These are phyloP conservation scores for Entamoeba invadens DNA, from an alignment of 208 protist genomes.

Conservation along the genomic window DNA sequence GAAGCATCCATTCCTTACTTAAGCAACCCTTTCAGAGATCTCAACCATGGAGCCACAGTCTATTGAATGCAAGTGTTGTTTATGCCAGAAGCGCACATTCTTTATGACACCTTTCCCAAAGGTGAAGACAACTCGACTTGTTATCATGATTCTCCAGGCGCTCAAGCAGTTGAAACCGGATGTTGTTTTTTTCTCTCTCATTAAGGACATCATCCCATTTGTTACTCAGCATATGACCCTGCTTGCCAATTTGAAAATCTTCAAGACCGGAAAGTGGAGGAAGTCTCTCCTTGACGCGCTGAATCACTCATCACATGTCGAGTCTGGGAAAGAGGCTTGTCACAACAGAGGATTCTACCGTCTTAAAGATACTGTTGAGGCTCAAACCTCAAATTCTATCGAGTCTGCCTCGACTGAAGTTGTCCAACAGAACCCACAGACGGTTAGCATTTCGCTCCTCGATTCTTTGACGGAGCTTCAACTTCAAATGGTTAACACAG, in stretches of 20 bases:
- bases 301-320: not conserved
- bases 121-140: not conserved
- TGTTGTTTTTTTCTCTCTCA: not conserved
- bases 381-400: too few species aligned
- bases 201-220: not conserved
- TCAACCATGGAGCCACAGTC: too few species aligned
- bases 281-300: not conserved
- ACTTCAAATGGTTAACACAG: too few species aligned
- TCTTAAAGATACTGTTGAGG: not conserved
- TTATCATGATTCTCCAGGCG: not conserved
- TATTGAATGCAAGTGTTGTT: too few species aligned
- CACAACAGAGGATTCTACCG: not conserved
- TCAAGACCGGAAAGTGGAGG: not conserved
- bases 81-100: not conserved
- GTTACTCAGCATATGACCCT: not conserved
- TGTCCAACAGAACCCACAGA: too few species aligned
- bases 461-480: too few species aligned
- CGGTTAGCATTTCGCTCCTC: too few species aligned
- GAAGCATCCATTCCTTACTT: too few species aligned
- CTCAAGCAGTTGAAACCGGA: not conserved
- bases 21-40: too few species aligned
- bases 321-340: not conserved
- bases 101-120: not conserved
- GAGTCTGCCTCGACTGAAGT: too few species aligned
- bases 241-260: not conserved